phyloP scores from a whole-genome alignment of 441 rosid genomes.

The Bruguiera hainesii region DNA sequence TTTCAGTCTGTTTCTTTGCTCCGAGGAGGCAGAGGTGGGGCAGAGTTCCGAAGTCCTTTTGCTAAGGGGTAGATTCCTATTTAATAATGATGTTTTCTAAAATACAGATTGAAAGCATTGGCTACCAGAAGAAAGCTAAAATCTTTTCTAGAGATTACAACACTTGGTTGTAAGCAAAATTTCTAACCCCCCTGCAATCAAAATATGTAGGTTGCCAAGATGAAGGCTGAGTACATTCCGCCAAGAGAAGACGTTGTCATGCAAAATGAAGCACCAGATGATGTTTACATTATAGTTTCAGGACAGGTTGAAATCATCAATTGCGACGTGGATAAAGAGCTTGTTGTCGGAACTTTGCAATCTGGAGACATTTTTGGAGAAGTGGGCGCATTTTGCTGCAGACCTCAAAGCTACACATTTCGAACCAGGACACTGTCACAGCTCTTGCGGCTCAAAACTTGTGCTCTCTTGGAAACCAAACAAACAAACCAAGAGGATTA shows the following conservation, averaged over 20 bases:
- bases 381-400: conserved; percentile 71
- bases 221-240: conserved; percentile 90
- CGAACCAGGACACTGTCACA: conserved; percentile 78
- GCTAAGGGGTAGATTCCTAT: too few relatives aligned
- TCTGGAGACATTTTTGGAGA: conserved; percentile 85
- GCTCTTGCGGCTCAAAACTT: conserved; percentile 67
- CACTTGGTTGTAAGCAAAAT: neutral
- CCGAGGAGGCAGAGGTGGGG: too few relatives aligned
- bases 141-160: too few relatives aligned
- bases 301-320: conserved; percentile 70
- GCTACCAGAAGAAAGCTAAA: too few relatives aligned
- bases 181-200: neutral
- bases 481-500: conserved; percentile 63
- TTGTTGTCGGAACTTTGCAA: conserved; percentile 46
- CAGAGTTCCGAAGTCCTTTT: too few relatives aligned
- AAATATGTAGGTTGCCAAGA: conserved; percentile 55
- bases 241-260: conserved; percentile 82
- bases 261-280: conserved; percentile 89
- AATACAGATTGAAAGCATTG: too few relatives aligned
- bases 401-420: conserved; percentile 61
- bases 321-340: conserved; percentile 54
- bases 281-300: conserved; percentile 78
- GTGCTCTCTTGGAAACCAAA: conserved; percentile 59
- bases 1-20: too few relatives aligned
- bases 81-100: too few relatives aligned